phyloP scores from a whole-genome alignment of 2,329 filamentous ascomycete genomes.

The Diaporthe capsici region DNA sequence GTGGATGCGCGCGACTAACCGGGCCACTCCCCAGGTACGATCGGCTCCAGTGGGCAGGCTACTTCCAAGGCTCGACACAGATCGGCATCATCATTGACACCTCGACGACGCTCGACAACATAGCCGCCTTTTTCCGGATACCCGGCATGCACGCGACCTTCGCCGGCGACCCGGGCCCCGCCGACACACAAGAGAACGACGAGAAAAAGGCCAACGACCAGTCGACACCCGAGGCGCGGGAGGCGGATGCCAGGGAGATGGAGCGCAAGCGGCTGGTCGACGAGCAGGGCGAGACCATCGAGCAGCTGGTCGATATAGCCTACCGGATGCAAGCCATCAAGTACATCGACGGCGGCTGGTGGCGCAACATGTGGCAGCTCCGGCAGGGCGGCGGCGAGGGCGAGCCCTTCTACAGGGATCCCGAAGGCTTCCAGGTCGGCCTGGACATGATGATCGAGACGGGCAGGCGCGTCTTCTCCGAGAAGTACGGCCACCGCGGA shows the following conservation, averaged over 20 bases:
- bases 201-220: conserved; percentile 46
- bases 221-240: conserved; percentile 46
- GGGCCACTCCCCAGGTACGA: conserved; percentile 47
- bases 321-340: conserved; percentile 60
- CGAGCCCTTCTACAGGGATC: conserved; percentile 67
- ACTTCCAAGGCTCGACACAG: conserved; percentile 55
- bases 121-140: conserved; percentile 58
- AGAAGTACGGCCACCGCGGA: conserved; percentile 59
- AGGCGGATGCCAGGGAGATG: conserved; percentile 51
- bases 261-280: conserved; percentile 52
- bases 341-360: conserved; percentile 54
- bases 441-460: conserved; percentile 62
- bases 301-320: conserved; percentile 46
- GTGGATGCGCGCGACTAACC: background rate
- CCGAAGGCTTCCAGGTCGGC: conserved; percentile 60
- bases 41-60: conserved; percentile 58
- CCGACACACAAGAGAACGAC: conserved; percentile 44
- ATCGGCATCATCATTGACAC: conserved; percentile 60
- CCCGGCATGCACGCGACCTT: conserved; percentile 53
- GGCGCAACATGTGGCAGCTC: conserved; percentile 67
- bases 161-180: conserved; percentile 51
- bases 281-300: conserved; percentile 49
- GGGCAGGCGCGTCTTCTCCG: conserved; percentile 55
- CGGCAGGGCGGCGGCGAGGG: conserved; percentile 65
- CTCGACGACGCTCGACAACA: conserved; percentile 57